Percentiles rank a stretch among this genome's conserved stretches.
These are phyloP conservation scores for Ocimum tenuiflorum DNA, from an alignment of 257 asterid genomes.

Conservation along the genomic window DNA sequence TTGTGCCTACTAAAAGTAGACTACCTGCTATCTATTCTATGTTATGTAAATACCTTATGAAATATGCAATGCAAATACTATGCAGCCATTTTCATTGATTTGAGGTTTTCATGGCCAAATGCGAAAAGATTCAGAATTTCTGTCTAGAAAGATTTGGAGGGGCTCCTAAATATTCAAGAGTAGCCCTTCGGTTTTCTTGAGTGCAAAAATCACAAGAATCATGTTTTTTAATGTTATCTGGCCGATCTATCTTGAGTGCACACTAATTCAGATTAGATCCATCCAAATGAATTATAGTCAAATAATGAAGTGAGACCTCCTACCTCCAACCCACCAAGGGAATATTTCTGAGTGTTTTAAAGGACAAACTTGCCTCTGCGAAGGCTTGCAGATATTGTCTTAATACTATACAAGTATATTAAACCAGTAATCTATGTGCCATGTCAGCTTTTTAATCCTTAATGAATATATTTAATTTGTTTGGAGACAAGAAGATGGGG, in stretches of 20 bases:
- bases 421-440: slow-evolving; percentile 29
- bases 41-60: not conserved
- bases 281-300: slow-evolving; percentile 13
- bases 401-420: slow-evolving; percentile 16
- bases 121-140: too few relatives aligned
- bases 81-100: not conserved
- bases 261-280: slow-evolving; percentile 27
- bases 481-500: slow-evolving; percentile 20
- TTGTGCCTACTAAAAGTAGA: too few relatives aligned
- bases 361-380: slow-evolving; percentile 24
- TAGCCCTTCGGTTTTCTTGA: not conserved
- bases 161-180: not conserved
- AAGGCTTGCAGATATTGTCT: slow-evolving; percentile 31
- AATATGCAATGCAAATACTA: not conserved
- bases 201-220: slow-evolving; percentile 11
- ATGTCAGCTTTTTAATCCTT: slow-evolving; percentile 28
- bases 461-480: slow-evolving; percentile 7
- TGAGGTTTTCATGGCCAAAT: not conserved
- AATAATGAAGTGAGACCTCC: not conserved
- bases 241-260: slow-evolving; percentile 10
- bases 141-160: not conserved
- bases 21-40: not conserved
- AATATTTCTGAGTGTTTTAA: slow-evolving; percentile 34
- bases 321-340: slow-evolving; percentile 23
- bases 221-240: not conserved